Evolutionary conservation across 2,329 filamentous ascomycete genomes (phyloP).

Genomic region (Fulvia fulva): DNA sequence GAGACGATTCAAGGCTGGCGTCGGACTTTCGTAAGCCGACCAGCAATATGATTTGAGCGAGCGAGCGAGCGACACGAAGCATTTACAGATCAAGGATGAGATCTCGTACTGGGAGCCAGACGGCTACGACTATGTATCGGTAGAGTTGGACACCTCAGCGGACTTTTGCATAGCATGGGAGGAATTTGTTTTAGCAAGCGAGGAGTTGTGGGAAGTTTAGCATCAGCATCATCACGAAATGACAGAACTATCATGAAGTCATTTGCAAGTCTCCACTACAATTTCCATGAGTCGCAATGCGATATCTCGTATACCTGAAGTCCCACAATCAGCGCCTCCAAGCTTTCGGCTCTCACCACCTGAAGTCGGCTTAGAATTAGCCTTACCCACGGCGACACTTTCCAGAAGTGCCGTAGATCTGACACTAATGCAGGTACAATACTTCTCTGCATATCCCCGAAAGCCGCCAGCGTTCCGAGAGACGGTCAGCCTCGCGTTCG

Average conservation of each 20-base stretch:
- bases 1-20: conserved; percentile 20
- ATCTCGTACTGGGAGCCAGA: neutral
- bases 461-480: neutral
- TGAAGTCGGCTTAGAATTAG: neutral
- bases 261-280: too few relatives aligned
- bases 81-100: neutral
- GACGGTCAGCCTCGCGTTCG: neutral
- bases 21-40: conserved; percentile 18
- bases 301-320: neutral
- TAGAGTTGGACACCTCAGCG: neutral
- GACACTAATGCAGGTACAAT: neutral
- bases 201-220: neutral
- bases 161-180: neutral
- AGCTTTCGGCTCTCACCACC: neutral
- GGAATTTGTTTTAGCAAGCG: neutral
- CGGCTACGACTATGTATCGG: neutral
- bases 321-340: neutral
- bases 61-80: neutral
- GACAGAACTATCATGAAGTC: neutral
- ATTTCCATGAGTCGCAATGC: neutral
- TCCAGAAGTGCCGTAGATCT: neutral
- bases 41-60: neutral
- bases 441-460: neutral
- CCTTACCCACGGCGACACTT: neutral
- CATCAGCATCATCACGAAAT: neutral